These are phyloP conservation scores for Smittium culicis DNA, from an alignment of 371 early-diverging fungal genomes.

Conservation along the genomic window DNA sequence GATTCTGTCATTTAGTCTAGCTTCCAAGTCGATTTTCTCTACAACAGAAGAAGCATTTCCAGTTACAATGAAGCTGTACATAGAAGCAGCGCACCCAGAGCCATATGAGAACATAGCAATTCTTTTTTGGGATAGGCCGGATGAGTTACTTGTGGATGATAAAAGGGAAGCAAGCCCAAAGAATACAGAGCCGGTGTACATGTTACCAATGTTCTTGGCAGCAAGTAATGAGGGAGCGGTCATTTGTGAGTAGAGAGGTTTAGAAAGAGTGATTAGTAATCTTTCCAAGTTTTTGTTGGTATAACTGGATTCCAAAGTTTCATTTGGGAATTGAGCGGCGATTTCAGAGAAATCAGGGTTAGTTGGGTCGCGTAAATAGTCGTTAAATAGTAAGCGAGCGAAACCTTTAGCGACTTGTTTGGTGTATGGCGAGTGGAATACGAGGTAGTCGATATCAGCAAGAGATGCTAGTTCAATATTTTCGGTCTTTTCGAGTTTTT, in stretches of 20 bases:
- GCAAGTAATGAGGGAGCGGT: constrained; percentile 66
- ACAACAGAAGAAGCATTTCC: constrained; percentile 48
- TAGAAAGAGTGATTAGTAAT: constrained; percentile 65
- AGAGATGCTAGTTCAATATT: constrained; percentile 32
- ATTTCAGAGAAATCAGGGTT: constrained; percentile 41
- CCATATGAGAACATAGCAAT: constrained; percentile 91
- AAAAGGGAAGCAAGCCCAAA: constrained; percentile 73
- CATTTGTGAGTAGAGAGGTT: constrained; percentile 55
- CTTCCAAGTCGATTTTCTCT: constrained; percentile 43
- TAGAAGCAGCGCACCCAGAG: constrained; percentile 86
- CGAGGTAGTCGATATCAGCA: constrained; percentile 60
- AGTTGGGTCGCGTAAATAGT: constrained; percentile 68
- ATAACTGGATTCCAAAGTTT: constrained; percentile 57
- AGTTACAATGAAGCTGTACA: constrained; percentile 77
- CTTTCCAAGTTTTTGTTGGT: constrained; percentile 77
- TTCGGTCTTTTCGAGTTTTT: constrained; percentile 40
- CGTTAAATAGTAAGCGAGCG: constrained; percentile 76
- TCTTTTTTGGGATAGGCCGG: constrained; percentile 60
- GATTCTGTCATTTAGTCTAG: constrained; percentile 59
- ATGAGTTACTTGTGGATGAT: constrained; percentile 47
- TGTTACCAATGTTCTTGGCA: constrained; percentile 89
- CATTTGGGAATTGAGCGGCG: constrained; percentile 41
- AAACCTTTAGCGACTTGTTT: constrained; percentile 91
- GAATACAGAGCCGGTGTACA: constrained; percentile 92
- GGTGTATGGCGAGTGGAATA: constrained; percentile 93